Conservation (phyloP, 2,329 filamentous ascomycete species). For the Elsinoe batatas region DNA sequence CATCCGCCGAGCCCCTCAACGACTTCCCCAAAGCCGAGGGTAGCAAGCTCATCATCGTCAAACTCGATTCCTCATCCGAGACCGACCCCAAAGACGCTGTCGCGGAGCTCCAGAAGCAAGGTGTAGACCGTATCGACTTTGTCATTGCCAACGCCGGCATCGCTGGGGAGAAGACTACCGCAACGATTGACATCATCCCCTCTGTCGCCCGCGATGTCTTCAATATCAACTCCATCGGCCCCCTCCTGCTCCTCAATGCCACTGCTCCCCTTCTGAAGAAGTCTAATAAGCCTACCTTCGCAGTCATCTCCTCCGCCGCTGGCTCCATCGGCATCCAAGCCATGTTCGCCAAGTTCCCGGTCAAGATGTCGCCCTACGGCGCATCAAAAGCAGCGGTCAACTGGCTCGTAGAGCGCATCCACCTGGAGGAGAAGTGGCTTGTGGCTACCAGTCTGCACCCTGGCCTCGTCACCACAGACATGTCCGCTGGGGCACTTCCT, state of each 20-base stretch:
- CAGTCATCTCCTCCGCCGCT: slow-evolving; percentile 24
- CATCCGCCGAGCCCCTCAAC: slow-evolving; percentile 36
- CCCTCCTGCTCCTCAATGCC: slow-evolving; percentile 38
- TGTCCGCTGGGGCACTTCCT: not conserved
- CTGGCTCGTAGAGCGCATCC: slow-evolving; percentile 29
- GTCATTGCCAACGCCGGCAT: slow-evolving; percentile 20
- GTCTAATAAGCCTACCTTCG: slow-evolving; percentile 28
- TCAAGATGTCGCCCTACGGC: slow-evolving; percentile 36
- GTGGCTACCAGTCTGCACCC: slow-evolving; percentile 24
- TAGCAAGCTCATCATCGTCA: slow-evolving; percentile 33
- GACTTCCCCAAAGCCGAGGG: slow-evolving; percentile 28
- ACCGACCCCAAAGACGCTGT: slow-evolving; percentile 26
- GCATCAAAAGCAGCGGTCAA: slow-evolving; percentile 35
- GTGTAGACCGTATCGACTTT: slow-evolving; percentile 21
- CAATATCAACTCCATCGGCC: slow-evolving; percentile 29
- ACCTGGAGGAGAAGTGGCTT: slow-evolving; percentile 27
- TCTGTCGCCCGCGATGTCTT: slow-evolving; percentile 20
- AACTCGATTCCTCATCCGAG: slow-evolving; percentile 31
- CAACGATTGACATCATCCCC: slow-evolving; percentile 17
- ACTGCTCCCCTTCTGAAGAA: slow-evolving; percentile 30
- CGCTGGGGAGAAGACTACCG: slow-evolving; percentile 11
- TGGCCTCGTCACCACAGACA: slow-evolving; percentile 18
- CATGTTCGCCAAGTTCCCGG: not conserved
- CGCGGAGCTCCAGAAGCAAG: slow-evolving; percentile 20
- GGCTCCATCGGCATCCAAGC: not conserved